phyloP scores from a whole-genome alignment of 495 filamentous ascomycete genomes.

The Cercophora newfieldiana region DNA sequence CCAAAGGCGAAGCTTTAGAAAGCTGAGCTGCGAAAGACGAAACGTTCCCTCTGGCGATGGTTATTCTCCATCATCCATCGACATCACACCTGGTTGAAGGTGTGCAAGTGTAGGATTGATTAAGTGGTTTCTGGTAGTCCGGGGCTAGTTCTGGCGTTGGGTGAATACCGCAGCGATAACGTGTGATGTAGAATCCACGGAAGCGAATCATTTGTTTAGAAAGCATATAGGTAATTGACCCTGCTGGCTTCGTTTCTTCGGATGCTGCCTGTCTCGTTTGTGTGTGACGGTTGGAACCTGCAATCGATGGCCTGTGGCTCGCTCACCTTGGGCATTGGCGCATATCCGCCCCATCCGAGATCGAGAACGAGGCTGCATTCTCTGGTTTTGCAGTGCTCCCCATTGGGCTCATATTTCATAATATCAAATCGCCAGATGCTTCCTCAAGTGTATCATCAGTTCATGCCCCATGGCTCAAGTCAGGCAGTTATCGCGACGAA shows the following conservation, averaged over 20 bases:
- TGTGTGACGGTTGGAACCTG: background rate
- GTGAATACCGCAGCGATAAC: background rate
- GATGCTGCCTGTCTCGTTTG: background rate
- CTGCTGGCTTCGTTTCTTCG: background rate
- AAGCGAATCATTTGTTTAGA: background rate
- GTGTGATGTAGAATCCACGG: background rate
- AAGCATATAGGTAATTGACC: background rate
- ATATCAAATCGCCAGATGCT: background rate
- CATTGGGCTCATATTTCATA: background rate
- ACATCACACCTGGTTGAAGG: background rate
- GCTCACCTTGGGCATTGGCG: background rate
- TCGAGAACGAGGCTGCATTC: background rate
- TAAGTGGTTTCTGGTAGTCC: background rate
- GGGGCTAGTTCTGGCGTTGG: background rate
- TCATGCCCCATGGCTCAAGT: background rate
- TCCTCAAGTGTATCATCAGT: background rate
- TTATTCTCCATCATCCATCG: too few species aligned
- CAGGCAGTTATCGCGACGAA: constrained; percentile 8
- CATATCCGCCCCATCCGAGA: background rate
- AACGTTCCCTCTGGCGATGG: too few species aligned
- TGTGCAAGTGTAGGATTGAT: background rate
- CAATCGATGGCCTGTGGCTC: background rate
- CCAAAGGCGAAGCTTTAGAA: constrained; percentile 42
- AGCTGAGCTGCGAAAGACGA: too few species aligned
- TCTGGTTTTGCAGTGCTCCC: background rate